Evolutionary conservation across 441 rosid species (phyloP).

Genomic region (Corymbia citriodora): DNA sequence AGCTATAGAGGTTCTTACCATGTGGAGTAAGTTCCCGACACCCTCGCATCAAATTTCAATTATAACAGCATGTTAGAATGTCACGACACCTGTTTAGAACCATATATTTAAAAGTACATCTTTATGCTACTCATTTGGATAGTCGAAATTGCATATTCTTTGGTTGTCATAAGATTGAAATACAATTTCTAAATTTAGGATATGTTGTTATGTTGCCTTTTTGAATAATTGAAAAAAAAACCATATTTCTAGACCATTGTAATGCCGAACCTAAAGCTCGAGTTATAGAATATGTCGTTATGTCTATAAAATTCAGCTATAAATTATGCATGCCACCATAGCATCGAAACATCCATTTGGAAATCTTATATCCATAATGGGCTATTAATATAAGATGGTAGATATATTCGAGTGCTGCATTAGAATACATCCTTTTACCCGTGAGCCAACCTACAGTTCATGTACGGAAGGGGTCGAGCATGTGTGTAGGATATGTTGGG

Average conservation of each 20-base stretch:
- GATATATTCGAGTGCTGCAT: background rate
- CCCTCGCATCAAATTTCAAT: background rate
- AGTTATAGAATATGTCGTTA: accelerated
- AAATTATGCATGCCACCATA: background rate
- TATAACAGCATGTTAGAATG: background rate
- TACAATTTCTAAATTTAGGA: background rate
- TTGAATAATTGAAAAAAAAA: background rate
- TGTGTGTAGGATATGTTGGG: background rate
- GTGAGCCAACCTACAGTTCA: background rate
- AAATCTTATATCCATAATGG: background rate
- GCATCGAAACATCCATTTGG: no score
- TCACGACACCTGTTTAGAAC: background rate
- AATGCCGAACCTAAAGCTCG: accelerated
- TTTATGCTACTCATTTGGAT: background rate
- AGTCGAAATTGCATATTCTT: background rate
- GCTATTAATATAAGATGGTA: background rate
- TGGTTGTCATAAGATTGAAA: background rate
- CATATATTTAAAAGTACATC: background rate
- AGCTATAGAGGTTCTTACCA: background rate
- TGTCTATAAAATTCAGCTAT: background rate
- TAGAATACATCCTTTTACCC: background rate
- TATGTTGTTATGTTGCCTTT: background rate
- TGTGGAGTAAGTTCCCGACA: background rate
- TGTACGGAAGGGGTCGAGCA: background rate
- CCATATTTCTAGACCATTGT: background rate